Evolutionary conservation across 179 eudicot species (phyloP).

Genomic region (Sideroxylon spinosum): DNA sequence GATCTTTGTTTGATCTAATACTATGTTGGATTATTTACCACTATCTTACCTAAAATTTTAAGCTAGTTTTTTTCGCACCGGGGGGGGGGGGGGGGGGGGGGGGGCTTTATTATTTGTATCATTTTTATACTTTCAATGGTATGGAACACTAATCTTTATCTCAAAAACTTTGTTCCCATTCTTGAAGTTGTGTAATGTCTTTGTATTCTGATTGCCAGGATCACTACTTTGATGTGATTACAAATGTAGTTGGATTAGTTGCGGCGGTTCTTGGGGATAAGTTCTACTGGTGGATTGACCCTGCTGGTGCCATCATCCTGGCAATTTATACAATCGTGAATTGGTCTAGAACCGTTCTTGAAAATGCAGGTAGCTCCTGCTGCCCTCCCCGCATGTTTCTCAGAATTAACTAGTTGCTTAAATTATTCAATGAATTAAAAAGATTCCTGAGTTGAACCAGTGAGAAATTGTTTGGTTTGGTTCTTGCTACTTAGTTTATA

Average conservation of each 20-base stretch:
- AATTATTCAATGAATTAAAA: neutral
- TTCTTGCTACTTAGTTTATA: neutral
- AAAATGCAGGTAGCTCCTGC: slow-evolving; percentile 69
- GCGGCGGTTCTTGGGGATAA: slow-evolving; percentile 87
- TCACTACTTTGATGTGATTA: slow-evolving; percentile 90
- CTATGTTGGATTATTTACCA: too few relatives aligned
- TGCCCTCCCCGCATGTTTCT: neutral
- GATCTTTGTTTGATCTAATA: too few relatives aligned
- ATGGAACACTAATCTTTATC: neutral
- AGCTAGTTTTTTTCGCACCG: too few relatives aligned
- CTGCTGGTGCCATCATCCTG: slow-evolving; percentile 71
- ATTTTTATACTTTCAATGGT: too few relatives aligned
- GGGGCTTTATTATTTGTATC: too few relatives aligned
- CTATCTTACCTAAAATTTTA: too few relatives aligned
- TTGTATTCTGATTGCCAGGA: slow-evolving; percentile 44
- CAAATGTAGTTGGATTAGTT: slow-evolving; percentile 77
- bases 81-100: too few relatives aligned
- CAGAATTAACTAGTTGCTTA: neutral
- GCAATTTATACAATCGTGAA: slow-evolving; percentile 67
- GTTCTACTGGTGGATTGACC: slow-evolving; percentile 90
- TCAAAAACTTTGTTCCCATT: neutral
- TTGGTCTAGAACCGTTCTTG: slow-evolving; percentile 84
- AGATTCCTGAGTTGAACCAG: neutral
- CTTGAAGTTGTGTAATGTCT: neutral
- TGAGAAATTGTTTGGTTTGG: neutral